Evolutionary conservation across 2,329 filamentous ascomycete genomes (phyloP).

Genomic region (Canariomyces notabilis): DNA sequence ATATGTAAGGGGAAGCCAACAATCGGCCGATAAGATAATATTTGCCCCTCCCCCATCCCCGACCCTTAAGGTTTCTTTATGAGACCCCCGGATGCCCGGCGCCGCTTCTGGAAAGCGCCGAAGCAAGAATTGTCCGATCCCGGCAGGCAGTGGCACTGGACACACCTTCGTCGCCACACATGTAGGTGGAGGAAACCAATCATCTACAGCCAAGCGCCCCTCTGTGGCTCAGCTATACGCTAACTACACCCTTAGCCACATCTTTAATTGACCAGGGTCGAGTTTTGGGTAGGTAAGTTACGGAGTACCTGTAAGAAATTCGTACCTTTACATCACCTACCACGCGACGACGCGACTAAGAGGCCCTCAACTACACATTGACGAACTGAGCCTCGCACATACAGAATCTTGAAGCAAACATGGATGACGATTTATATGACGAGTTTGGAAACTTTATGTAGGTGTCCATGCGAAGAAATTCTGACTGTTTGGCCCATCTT

Average conservation of each 20-base stretch:
- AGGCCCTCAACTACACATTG: background rate
- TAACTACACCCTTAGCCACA: constrained; percentile 7
- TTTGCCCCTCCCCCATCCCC: constrained; percentile 9
- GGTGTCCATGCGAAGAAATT: background rate
- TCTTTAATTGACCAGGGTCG: constrained; percentile 3
- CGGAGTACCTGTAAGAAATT: too few species aligned
- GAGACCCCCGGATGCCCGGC: background rate
- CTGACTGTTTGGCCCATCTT: background rate
- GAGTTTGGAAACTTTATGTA: constrained; percentile 30
- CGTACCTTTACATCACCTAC: constrained; percentile 19
- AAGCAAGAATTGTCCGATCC: constrained; percentile 7
- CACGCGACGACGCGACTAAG: constrained; percentile 21
- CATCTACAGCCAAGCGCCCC: too few species aligned
- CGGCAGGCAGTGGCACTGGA: background rate
- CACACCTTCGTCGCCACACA: background rate
- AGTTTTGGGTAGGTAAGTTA: too few species aligned
- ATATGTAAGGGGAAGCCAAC: background rate
- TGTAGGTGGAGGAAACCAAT: too few species aligned
- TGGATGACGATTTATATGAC: constrained; percentile 30
- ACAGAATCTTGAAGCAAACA: constrained; percentile 16
- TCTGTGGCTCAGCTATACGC: too few species aligned
- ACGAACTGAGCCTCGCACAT: background rate
- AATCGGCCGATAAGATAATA: constrained; percentile 8
- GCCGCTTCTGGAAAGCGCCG: background rate
- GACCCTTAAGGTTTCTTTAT: background rate